Percentiles rank a stretch among this genome's conserved stretches.
These are phyloP conservation scores for Patellifolia procumbens DNA, from an alignment of 179 eudicot genomes.

Conservation along the genomic window DNA sequence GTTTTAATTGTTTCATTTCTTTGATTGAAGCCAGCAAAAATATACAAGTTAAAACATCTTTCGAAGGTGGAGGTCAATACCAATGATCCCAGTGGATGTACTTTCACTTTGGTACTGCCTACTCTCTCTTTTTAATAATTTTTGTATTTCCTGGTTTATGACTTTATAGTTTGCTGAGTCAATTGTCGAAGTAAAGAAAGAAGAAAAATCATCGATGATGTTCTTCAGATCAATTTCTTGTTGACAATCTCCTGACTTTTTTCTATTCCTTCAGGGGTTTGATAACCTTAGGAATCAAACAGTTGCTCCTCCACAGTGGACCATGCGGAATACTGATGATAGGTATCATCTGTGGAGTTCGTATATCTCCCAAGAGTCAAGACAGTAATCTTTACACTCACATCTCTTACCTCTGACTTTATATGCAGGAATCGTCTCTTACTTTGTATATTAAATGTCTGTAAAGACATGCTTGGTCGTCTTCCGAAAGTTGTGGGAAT, in stretches of 20 bases:
- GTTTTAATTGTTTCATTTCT: constrained; percentile 17
- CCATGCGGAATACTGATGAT: constrained; percentile 89
- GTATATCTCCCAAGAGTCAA: not conserved
- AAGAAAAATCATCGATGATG: not conserved
- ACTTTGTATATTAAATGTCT: constrained; percentile 69
- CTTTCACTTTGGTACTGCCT: constrained; percentile 75
- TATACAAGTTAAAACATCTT: constrained; percentile 94
- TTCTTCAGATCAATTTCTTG: constrained; percentile 5
- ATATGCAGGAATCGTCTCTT: constrained; percentile 76
- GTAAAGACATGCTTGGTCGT: constrained; percentile 80
- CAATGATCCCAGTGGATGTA: constrained; percentile 90
- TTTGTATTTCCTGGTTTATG: constrained; percentile 1
- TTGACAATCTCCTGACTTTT: constrained; percentile 3
- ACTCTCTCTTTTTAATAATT: constrained; percentile 12
- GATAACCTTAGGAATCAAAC: constrained; percentile 82
- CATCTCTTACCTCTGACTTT: constrained; percentile 17
- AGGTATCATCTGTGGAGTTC: constrained; percentile 43
- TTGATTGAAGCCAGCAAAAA: constrained; percentile 76
- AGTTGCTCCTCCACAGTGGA: constrained; percentile 86
- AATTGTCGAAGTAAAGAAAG: too few relatives aligned
- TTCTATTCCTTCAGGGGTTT: constrained; percentile 55
- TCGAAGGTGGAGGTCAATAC: constrained; percentile 89
- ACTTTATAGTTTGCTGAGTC: not conserved
- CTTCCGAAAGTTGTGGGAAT: constrained; percentile 94
- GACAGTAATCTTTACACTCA: not conserved